These are phyloP conservation scores for Aquilaria sinensis DNA, from an alignment of 345 rosid genomes.

Conservation along the genomic window DNA sequence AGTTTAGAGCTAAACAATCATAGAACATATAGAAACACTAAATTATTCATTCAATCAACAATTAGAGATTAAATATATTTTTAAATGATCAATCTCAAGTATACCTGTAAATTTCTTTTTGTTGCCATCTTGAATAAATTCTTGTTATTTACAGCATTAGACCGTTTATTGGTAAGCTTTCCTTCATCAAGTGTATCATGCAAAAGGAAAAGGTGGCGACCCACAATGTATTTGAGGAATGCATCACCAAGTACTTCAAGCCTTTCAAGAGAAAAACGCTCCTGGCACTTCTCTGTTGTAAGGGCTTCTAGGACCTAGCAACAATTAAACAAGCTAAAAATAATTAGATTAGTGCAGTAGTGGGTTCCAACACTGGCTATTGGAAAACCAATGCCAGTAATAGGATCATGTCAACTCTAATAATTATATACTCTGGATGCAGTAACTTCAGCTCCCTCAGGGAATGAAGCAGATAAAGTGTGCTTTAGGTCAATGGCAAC, in stretches of 20 bases:
- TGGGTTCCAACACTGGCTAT: neutral
- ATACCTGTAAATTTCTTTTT: slow-evolving; percentile 70
- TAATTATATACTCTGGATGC: slow-evolving; percentile 50
- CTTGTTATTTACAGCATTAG: slow-evolving; percentile 68
- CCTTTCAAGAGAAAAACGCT: slow-evolving; percentile 91
- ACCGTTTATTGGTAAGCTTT: slow-evolving; percentile 70
- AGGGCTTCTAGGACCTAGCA: slow-evolving; percentile 83
- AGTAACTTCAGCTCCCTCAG: slow-evolving; percentile 70
- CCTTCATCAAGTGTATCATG: slow-evolving; percentile 83
- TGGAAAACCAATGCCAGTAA: slow-evolving; percentile 8
- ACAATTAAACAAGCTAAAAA: slow-evolving; percentile 22
- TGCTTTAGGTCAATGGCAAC: slow-evolving; percentile 86
- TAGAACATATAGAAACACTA: too few species aligned
- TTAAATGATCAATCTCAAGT: neutral
- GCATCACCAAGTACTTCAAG: slow-evolving; percentile 90
- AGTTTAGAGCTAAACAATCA: too few species aligned
- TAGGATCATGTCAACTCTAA: slow-evolving; percentile 12
- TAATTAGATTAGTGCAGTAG: neutral
- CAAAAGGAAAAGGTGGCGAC: slow-evolving; percentile 68
- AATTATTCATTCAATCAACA: too few species aligned
- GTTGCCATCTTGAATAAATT: slow-evolving; percentile 65
- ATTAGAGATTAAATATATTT: neutral
- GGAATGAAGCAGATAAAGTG: slow-evolving; percentile 53
- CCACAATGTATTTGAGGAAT: slow-evolving; percentile 83
- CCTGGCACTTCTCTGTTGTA: slow-evolving; percentile 94